Conservation (phyloP, 257 asterid species). For the Solanum arcanum region DNA sequence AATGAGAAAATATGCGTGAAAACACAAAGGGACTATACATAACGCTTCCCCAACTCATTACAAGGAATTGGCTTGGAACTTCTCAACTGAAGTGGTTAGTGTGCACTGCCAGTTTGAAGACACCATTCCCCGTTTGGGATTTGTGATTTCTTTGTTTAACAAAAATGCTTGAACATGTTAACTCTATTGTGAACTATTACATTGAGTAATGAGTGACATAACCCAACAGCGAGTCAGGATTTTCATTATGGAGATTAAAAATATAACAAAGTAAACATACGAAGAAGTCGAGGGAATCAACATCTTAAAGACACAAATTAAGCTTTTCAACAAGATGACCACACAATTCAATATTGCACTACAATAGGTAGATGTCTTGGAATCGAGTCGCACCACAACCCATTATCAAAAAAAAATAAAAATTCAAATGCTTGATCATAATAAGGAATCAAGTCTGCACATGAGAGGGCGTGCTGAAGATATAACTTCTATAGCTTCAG, state of each 20-base stretch:
- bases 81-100: no score
- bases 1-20: no score
- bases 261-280: not conserved
- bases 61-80: no score
- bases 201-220: not conserved
- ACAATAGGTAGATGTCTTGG: no score
- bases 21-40: no score
- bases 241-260: not conserved
- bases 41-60: no score
- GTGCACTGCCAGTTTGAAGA: slow-evolving; percentile 9
- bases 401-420: no score
- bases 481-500: slow-evolving; percentile 37
- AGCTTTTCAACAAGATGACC: no score
- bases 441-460: no score
- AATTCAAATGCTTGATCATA: no score
- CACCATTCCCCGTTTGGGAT: slow-evolving; percentile 31
- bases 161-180: not conserved
- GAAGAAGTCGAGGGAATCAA: not conserved
- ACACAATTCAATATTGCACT: no score
- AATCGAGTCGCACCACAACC: no score
- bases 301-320: not conserved
- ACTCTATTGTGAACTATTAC: not conserved
- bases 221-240: not conserved
- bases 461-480: not conserved
- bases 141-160: slow-evolving; percentile 29